These are phyloP conservation scores for Colletotrichum tofieldiae DNA, from an alignment of 2,329 filamentous ascomycete species.

Conservation along the genomic window DNA sequence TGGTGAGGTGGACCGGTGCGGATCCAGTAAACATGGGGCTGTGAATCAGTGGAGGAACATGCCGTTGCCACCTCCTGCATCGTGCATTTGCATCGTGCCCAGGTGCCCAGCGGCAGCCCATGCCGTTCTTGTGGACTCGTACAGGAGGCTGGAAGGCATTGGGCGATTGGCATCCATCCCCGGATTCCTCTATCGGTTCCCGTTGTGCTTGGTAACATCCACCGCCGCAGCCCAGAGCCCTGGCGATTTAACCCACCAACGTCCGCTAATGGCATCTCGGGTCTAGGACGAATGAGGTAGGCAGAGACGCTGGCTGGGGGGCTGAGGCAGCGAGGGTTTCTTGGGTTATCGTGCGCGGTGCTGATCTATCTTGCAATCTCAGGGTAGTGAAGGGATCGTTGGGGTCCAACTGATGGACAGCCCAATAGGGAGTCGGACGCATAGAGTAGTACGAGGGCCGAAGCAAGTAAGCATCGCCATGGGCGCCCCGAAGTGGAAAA, in stretches of 20 bases:
- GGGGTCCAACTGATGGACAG: background rate
- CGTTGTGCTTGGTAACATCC: background rate
- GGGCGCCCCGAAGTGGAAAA: background rate
- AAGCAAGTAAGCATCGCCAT: constrained; percentile 1
- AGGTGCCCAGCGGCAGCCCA: background rate
- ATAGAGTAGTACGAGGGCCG: background rate
- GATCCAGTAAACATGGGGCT: background rate
- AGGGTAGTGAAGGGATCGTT: background rate
- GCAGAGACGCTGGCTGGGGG: constrained; percentile 4
- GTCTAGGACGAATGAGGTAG: constrained; percentile 16
- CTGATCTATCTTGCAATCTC: constrained; percentile 10
- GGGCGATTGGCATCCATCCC: constrained; percentile 15
- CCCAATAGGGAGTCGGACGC: background rate
- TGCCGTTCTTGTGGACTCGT: constrained; percentile 23
- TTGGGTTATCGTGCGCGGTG: constrained; percentile 1
- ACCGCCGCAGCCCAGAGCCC: background rate
- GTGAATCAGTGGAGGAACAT: background rate
- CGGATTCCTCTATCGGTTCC: constrained; percentile 22
- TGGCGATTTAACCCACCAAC: background rate
- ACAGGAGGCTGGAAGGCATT: constrained; percentile 7
- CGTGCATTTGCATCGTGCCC: constrained; percentile 9
- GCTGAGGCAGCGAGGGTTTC: constrained; percentile 11
- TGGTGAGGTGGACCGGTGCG: background rate
- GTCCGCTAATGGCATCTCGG: background rate
- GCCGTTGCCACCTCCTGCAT: constrained; percentile 29